Conservation (phyloP, 495 filamentous ascomycete species). For the Podospora anserina region DNA sequence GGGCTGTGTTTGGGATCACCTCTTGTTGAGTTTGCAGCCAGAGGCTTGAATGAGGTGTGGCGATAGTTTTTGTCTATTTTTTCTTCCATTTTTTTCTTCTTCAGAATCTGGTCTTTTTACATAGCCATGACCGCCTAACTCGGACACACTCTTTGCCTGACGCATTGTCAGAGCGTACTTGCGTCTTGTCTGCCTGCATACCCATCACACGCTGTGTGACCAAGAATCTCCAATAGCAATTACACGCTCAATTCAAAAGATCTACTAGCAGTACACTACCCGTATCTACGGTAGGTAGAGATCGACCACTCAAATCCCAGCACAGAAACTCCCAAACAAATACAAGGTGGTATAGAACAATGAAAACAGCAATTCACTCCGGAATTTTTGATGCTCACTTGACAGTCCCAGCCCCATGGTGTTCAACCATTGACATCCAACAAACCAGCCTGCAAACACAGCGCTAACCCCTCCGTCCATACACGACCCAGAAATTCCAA, state of each 20-base stretch:
- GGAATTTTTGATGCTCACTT: background rate
- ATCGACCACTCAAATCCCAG: background rate
- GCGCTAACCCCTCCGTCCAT: constrained; percentile 9
- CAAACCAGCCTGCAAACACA: background rate
- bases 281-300: background rate
- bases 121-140: background rate
- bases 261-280: background rate
- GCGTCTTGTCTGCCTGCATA: background rate
- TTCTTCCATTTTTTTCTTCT: background rate
- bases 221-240: background rate
- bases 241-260: background rate
- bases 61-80: background rate
- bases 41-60: background rate
- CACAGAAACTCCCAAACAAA: no score
- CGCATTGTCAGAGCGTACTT: background rate
- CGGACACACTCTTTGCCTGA: background rate
- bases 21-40: background rate
- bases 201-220: background rate
- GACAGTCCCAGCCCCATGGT: background rate
- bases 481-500: constrained; percentile 16
- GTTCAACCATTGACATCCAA: background rate
- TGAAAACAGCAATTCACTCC: no score
- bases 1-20: background rate
- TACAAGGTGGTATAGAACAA: no score
- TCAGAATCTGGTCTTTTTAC: background rate